Conservation (phyloP, 2,329 filamentous ascomycete genomes). For the Fusarium odoratissimum region DNA sequence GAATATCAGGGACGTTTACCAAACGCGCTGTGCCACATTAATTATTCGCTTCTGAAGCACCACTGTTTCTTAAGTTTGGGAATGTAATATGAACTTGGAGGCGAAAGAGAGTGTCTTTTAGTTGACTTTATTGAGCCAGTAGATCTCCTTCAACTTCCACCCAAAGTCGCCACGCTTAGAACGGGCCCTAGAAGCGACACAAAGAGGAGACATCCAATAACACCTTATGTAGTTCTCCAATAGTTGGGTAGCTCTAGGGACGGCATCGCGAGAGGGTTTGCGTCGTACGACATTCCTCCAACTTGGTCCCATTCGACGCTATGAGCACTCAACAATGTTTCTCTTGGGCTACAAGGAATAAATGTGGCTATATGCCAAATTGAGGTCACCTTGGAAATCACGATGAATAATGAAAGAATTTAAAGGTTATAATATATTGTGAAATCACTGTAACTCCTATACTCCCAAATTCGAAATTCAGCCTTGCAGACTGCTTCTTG, state of each 20-base stretch:
- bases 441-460: neutral
- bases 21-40: too few species aligned
- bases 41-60: too few species aligned
- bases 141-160: neutral
- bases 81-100: neutral
- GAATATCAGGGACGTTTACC: slow-evolving; percentile 8
- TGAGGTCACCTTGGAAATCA: rapidly evolving
- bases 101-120: neutral
- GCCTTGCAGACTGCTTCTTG: too few species aligned
- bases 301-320: neutral
- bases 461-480: neutral
- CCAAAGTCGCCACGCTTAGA: rapidly evolving
- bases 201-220: neutral
- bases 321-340: rapidly evolving
- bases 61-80: too few species aligned
- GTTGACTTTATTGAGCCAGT: neutral
- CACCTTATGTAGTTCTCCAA: rapidly evolving
- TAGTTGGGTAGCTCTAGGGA: neutral
- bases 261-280: rapidly evolving
- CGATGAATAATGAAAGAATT: rapidly evolving
- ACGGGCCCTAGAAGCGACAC: neutral
- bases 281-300: rapidly evolving
- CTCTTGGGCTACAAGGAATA: too few species aligned
- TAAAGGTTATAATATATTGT: neutral
- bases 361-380: rapidly evolving